Percentiles rank a stretch among this genome's conserved stretches.
These are phyloP conservation scores for Hyphodiscus hymeniophilus DNA, from an alignment of 495 filamentous ascomycete species.

Conservation along the genomic window DNA sequence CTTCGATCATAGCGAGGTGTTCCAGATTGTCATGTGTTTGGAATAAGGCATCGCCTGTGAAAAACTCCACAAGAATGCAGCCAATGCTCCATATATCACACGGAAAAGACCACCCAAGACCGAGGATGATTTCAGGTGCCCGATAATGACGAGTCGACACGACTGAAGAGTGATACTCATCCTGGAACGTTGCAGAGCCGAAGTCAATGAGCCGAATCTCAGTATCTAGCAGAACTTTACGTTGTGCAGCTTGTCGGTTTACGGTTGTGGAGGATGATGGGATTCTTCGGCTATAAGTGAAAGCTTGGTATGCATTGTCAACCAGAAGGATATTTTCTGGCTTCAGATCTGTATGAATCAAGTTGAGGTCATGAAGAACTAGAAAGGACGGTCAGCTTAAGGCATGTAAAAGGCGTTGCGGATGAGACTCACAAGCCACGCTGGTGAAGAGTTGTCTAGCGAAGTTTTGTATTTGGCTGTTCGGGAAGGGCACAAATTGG, in stretches of 20 bases:
- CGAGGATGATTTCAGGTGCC: slow-evolving; percentile 94
- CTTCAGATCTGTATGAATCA: slow-evolving; percentile 97
- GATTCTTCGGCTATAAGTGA: slow-evolving; percentile 91
- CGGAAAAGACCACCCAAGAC: slow-evolving; percentile 93
- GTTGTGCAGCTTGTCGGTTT: slow-evolving; percentile 69
- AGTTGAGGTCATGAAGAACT: slow-evolving; percentile 96
- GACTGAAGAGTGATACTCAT: slow-evolving; percentile 96
- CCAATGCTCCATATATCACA: slow-evolving; percentile 99
- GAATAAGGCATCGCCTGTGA: slow-evolving; percentile 93
- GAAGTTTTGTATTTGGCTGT: slow-evolving; percentile 96
- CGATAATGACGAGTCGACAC: slow-evolving; percentile 95
- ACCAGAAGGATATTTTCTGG: slow-evolving; percentile 97
- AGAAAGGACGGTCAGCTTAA: slow-evolving; percentile 12
- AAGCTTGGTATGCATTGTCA: slow-evolving; percentile 84
- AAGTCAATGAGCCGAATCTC: slow-evolving; percentile 98
- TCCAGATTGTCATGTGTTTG: slow-evolving; percentile 98
- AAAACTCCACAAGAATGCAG: slow-evolving; percentile 98
- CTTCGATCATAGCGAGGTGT: slow-evolving; percentile 99
- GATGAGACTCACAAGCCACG: slow-evolving; percentile 74
- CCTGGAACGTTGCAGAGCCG: slow-evolving; percentile 94
- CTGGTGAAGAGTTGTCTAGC: slow-evolving; percentile 94
- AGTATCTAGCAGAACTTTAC: slow-evolving; percentile 83
- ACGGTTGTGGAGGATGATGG: slow-evolving; percentile 80
- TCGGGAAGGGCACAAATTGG: slow-evolving; percentile 93
- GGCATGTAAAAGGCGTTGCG: background rate